Conservation (phyloP, 768 basidiomycete genomes). For the Rhodosporidiobolus odoratus region DNA sequence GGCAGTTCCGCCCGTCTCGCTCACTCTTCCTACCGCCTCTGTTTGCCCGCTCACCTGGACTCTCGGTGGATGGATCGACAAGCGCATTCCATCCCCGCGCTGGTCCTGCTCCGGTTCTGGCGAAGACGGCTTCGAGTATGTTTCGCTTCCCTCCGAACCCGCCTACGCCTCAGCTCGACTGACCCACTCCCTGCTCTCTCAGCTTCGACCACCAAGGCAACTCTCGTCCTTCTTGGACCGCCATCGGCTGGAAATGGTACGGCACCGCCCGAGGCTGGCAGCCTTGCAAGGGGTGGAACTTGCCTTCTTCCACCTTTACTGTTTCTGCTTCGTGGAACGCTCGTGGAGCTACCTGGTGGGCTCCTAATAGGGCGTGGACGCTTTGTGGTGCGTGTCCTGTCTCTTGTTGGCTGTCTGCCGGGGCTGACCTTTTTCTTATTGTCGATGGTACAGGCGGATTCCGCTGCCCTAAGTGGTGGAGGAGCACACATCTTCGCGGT, state of each 20-base stretch:
- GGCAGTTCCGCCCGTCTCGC: neutral
- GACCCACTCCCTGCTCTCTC: neutral
- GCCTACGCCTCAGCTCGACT: neutral
- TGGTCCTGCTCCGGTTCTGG: neutral
- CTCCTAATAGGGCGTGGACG: too few species aligned
- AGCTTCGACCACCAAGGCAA: slow-evolving; percentile 6
- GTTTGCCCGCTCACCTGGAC: slow-evolving; percentile 1
- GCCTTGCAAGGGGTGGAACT: neutral
- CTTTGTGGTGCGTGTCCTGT: too few species aligned
- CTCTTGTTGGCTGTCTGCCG: too few species aligned
- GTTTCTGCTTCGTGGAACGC: neutral
- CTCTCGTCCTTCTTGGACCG: neutral
- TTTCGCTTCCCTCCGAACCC: neutral
- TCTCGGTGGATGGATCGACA: slow-evolving; percentile 7
- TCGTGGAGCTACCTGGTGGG: neutral
- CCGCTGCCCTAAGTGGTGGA: slow-evolving; percentile 5
- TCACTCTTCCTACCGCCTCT: neutral
- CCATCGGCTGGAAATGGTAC: slow-evolving; percentile 4
- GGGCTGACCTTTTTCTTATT: too few species aligned
- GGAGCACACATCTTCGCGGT: neutral
- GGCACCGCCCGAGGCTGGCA: slow-evolving; percentile 1
- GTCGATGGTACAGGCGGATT: neutral
- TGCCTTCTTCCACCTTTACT: neutral
- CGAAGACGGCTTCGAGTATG: slow-evolving; percentile 11
- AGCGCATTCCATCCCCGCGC: neutral